A percentile compares a stretch with the other conserved stretches of the same genome.
Evolutionary conservation across 345 rosid genomes (phyloP).

Genomic region (Toxicodendron radicans): DNA sequence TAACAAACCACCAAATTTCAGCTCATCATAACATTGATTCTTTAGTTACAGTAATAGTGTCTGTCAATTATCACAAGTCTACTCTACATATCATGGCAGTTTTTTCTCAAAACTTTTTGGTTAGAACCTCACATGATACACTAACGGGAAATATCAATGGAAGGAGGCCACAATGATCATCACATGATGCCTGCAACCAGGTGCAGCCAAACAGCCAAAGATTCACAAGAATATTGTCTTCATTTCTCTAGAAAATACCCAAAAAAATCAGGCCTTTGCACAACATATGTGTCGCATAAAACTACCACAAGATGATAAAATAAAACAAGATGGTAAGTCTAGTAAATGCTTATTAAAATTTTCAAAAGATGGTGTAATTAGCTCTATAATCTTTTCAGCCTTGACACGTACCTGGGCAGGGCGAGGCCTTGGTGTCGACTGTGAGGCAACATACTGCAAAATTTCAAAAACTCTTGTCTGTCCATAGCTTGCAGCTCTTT

Average conservation of each 20-base stretch:
- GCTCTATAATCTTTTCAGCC: neutral
- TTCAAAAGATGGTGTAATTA: conserved; percentile 5
- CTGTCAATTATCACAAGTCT: neutral
- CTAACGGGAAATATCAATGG: neutral
- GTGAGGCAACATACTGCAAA: conserved; percentile 52
- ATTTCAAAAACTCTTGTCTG: conserved; percentile 52
- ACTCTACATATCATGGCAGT: neutral
- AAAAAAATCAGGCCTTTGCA: conserved; percentile 4
- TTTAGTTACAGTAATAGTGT: neutral
- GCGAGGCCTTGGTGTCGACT: conserved; percentile 49
- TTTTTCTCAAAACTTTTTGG: neutral
- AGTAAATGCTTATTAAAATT: neutral
- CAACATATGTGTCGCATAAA: neutral
- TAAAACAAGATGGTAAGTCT: neutral
- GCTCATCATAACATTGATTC: neutral
- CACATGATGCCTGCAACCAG: neutral
- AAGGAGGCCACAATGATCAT: neutral
- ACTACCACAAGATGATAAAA: neutral
- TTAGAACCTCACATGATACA: neutral
- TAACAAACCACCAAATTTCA: neutral
- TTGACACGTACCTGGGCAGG: conserved; percentile 40
- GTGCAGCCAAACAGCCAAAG: neutral
- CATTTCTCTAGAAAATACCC: neutral
- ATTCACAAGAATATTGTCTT: neutral
- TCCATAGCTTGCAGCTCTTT: conserved; percentile 52